Conservation (phyloP, 1,139 yeast species). For the Nakaseomyces nivariensis region DNA sequence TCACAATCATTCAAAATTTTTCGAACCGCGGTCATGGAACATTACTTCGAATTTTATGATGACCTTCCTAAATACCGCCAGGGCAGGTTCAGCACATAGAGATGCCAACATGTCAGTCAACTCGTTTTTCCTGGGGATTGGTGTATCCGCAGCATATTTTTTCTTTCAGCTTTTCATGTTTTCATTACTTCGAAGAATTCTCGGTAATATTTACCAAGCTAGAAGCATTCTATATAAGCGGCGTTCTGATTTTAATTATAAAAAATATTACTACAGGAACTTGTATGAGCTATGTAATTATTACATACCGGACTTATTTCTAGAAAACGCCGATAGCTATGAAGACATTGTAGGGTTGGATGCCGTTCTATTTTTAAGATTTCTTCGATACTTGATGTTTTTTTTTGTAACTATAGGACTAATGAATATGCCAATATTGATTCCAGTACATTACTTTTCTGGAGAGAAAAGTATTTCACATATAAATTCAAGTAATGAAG, state of each 20-base stretch:
- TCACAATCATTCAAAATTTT: not conserved
- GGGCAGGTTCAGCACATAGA: slow-evolving; percentile 41
- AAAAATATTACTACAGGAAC: not conserved
- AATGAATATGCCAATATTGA: slow-evolving; percentile 42
- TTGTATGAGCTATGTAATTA: not conserved
- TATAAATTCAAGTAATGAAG: slow-evolving; percentile 15
- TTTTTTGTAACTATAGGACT: slow-evolving; percentile 43
- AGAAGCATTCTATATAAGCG: slow-evolving; percentile 37
- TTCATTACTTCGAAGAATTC: slow-evolving; percentile 39
- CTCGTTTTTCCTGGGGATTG: slow-evolving; percentile 38
- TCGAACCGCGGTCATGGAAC: slow-evolving; percentile 6
- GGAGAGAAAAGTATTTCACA: slow-evolving; percentile 28
- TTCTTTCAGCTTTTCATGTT: slow-evolving; percentile 44
- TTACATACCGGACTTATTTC: not conserved
- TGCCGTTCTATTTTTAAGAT: slow-evolving; percentile 53
- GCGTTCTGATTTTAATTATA: not conserved
- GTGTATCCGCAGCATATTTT: slow-evolving; percentile 44
- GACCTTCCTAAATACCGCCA: slow-evolving; percentile 44
- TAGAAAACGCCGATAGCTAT: not conserved
- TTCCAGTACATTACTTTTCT: slow-evolving; percentile 45
- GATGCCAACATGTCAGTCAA: slow-evolving; percentile 39
- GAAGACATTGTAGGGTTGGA: slow-evolving; percentile 44
- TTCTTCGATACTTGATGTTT: slow-evolving; percentile 37
- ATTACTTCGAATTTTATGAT: slow-evolving; percentile 17
- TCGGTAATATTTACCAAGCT: slow-evolving; percentile 49